Evolutionary conservation across 805 yeast genomes (phyloP).

Genomic region (Candida rishiriensis): DNA sequence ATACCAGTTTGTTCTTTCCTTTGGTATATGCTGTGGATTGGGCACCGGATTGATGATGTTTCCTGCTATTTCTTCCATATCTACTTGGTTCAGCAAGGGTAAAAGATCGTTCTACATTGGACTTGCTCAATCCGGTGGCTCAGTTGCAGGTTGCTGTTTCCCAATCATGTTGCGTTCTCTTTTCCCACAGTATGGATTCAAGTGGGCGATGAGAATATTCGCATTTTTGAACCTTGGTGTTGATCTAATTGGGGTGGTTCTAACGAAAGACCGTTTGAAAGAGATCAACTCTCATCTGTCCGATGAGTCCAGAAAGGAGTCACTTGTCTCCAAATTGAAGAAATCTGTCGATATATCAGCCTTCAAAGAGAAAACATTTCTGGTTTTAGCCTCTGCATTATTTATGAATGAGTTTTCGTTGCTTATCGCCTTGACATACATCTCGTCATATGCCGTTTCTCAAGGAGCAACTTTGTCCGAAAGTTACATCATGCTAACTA

Average conservation of each 20-base stretch:
- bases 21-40: constrained; percentile 35
- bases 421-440: constrained; percentile 37
- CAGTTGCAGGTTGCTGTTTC: constrained; percentile 59
- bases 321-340: constrained; percentile 2
- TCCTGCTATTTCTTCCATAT: constrained; percentile 40
- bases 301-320: constrained; percentile 32
- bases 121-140: constrained; percentile 47
- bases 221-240: constrained; percentile 28
- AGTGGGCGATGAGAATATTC: constrained; percentile 55
- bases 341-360: constrained; percentile 28
- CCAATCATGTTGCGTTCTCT: constrained; percentile 49
- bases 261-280: constrained; percentile 34
- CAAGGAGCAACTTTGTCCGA: constrained; percentile 40
- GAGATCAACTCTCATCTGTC: constrained; percentile 5
- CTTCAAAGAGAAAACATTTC: constrained; percentile 34
- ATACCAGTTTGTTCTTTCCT: constrained; percentile 38
- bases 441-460: constrained; percentile 50
- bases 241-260: constrained; percentile 23
- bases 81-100: constrained; percentile 38
- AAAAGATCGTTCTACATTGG: constrained; percentile 37
- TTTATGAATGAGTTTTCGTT: constrained; percentile 38
- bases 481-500: constrained; percentile 44
- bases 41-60: constrained; percentile 41
- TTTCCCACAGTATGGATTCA: constrained; percentile 45
- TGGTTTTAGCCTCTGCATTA: constrained; percentile 34